Percentiles rank a stretch among this genome's conserved stretches.
Conservation (phyloP, 31 red algal genomes). For the Endocladia muricata region DNA sequence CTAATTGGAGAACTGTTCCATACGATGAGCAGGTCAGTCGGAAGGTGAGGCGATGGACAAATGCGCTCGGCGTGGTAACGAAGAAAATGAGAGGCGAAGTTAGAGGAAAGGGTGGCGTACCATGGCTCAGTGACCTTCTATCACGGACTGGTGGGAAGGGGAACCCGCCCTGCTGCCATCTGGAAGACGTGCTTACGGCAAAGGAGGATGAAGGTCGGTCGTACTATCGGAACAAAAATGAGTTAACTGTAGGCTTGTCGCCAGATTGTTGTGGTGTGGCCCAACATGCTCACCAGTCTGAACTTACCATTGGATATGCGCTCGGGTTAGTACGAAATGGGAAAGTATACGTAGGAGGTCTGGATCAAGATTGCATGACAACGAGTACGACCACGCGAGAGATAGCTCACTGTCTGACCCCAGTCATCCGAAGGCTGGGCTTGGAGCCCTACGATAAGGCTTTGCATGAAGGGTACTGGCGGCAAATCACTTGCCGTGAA, state of each 20-base stretch:
- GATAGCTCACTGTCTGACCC: conserved; percentile 44
- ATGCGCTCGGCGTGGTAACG: conserved; percentile 46
- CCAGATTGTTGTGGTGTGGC: conserved; percentile 22
- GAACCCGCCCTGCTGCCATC: conserved; percentile 42
- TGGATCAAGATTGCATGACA: conserved; percentile 45
- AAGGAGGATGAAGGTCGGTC: conserved; percentile 19
- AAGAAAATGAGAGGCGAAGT: conserved; percentile 53
- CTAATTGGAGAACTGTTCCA: conserved; percentile 46
- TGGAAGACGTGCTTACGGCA: conserved; percentile 30
- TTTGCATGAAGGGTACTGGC: conserved; percentile 78
- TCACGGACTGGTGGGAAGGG: conserved; percentile 19
- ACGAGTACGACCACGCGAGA: conserved; percentile 39
- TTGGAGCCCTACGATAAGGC: conserved; percentile 70
- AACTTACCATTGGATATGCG: conserved; percentile 67
- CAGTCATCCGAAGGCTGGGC: conserved; percentile 22
- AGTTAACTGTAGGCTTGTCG: conserved; percentile 82
- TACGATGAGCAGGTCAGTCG: conserved; percentile 56
- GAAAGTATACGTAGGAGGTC: conserved; percentile 42
- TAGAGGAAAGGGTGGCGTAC: conserved; percentile 13
- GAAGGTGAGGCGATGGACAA: conserved; percentile 40
- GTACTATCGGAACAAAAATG: conserved; percentile 95
- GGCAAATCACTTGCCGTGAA: conserved; percentile 71
- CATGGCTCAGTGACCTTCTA: conserved; percentile 34
- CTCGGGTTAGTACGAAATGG: conserved; percentile 78
- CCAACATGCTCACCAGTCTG: conserved; percentile 22